Evolutionary conservation across 2,329 filamentous ascomycete genomes (phyloP), one percentile per base, ranked within the genome.

Genomic region (Penicillium frequentans): DNA sequence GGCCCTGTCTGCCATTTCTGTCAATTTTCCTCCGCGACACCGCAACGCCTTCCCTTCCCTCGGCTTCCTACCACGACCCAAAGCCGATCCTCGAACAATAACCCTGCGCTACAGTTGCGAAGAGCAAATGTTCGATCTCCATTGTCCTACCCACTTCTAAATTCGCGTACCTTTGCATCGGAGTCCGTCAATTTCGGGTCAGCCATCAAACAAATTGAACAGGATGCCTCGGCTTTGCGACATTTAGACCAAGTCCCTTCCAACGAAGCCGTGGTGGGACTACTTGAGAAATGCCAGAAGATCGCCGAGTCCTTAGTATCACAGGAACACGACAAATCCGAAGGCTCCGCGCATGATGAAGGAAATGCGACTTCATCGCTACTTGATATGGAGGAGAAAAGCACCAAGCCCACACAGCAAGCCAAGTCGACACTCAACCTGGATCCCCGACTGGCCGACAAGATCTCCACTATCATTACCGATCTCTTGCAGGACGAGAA

Each of bases 401-500:
- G 68, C 23, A 33, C 42, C 27, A 53, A 24, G 54, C 42, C 42
- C 53, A 27, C 59, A 64, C 55, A 52, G 46, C 60, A 55, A 56
- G 50, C 60, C 51, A 67, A 65, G 49, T 59, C 63, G 48, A 56
- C 70, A 8, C 62, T 69, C 16, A 67, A 68, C 27, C 68, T 74
- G 23, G 72, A 73, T 44, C 60, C 68, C 19, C 74, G 71, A 54
- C 68, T 75, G 5, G 73, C 78, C 26, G 73, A 75, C 21, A 71
- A 75, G 35, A 75, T 87, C 58, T 83, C 82, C 13, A 72, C 76
- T 23, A 74, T 82, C 14, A 86, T 89, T n/a, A 89, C 90, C 71
- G 79, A 82, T 37, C 83, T 97, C 54, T 73, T 96, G 57, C 82
- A 83, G 48, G 85, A 93, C 65, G 86, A 89, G 4, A 86, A 88